Evolutionary conservation across 2,329 filamentous ascomycete genomes (phyloP), one percentile per base, ranked within the genome.

Genomic region (Apiospora sp.): DNA sequence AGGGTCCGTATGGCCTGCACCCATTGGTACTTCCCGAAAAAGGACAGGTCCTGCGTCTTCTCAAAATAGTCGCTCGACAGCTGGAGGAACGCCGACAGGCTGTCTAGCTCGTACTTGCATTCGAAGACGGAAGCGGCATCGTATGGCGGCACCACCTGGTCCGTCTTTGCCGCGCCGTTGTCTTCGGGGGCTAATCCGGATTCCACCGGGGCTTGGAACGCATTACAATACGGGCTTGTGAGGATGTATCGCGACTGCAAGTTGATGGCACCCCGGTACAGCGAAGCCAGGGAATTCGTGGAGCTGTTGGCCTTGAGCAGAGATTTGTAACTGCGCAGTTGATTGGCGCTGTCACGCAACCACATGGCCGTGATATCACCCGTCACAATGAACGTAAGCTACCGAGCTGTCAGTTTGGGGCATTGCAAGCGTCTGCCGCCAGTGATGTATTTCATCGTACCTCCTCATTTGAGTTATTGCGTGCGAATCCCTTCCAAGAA

Each of bases 61-160:
- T 90, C 86, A 83, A 93, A 90, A 84, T 97, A 98, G 78, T 96
- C 90, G 75, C 94, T 93, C 0, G 91, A 92, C 6, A 98, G 87
- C 58, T 94, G 90, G 10, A 98, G 87, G 82, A 98, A 98, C 43
- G 94, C 92, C 0, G 95, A 94, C 1, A 98, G 88, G 14, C 93
- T 96, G 84, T 98, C 95, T 67, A 98, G 90, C 83, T 98, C 96
- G 82, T 96, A 98, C 82, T 98, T 98, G 88, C 96, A 98, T 82
- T 98, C 96, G 79, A 96, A 98, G 0, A 97, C 95, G 49, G 91
- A 87, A 1, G 86, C 86, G 1, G 88, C 87, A 77, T 94, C 91
- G 76, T 94, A 94, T 0, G 86, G 83, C 2, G 93, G 92, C 87
- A 71, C 89, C 83, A 81, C 79, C 83, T 84, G 74, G 80, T 92